These are phyloP conservation scores for Trichoderma gamsii DNA, from an alignment of 495 filamentous ascomycete species.

Conservation along the genomic window DNA sequence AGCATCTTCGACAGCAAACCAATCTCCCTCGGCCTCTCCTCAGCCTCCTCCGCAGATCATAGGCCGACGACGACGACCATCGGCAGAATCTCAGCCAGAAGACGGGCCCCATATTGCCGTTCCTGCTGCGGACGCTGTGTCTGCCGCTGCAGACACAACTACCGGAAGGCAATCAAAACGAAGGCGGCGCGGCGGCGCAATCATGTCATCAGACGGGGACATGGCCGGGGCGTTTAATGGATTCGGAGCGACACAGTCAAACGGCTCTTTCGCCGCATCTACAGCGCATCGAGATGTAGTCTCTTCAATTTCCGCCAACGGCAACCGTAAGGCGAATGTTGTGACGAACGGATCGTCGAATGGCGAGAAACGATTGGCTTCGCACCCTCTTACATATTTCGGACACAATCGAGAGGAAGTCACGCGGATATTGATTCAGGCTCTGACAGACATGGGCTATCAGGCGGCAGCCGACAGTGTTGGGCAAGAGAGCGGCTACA, in stretches of 20 bases:
- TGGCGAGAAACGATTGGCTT: constrained; percentile 22
- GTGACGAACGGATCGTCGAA: constrained; percentile 36
- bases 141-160: background rate
- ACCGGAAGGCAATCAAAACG: background rate
- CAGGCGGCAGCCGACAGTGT: constrained; percentile 64
- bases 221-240: constrained; percentile 33
- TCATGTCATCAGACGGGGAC: constrained; percentile 31
- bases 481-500: constrained; percentile 76
- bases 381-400: constrained; percentile 37
- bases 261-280: constrained; percentile 32
- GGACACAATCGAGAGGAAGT: constrained; percentile 93
- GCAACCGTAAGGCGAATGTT: constrained; percentile 28
- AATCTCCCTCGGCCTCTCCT: background rate
- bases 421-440: constrained; percentile 87
- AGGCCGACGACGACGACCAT: constrained; percentile 24
- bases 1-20: constrained; percentile 6
- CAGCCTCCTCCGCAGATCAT: constrained; percentile 21
- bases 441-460: constrained; percentile 82
- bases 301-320: constrained; percentile 26
- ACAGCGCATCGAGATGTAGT: constrained; percentile 18
- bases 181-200: constrained; percentile 26
- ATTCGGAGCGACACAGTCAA: constrained; percentile 29
- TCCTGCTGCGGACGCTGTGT: constrained; percentile 13
- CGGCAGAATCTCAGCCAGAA: constrained; percentile 16
- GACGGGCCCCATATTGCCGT: constrained; percentile 19